Conservation (phyloP, 2,329 filamentous ascomycete genomes). For the Pseudocercospora fuligena region DNA sequence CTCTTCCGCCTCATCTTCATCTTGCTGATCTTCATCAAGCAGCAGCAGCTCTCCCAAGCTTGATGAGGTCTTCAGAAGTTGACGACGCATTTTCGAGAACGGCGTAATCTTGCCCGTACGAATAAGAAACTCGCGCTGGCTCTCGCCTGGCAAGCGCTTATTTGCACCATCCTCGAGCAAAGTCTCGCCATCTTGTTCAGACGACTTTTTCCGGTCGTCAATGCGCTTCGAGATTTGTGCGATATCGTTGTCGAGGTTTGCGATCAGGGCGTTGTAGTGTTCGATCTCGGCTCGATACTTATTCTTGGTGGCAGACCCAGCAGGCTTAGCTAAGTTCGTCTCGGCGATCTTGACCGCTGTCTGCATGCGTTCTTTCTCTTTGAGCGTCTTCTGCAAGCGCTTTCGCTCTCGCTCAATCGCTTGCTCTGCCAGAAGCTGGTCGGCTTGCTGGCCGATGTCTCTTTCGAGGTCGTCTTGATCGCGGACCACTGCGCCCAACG, state of each 20-base stretch:
- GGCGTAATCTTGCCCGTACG: conserved; percentile 97
- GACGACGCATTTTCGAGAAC: conserved; percentile 77
- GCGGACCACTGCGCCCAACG: conserved; percentile 58
- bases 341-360: conserved; percentile 66
- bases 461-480: conserved; percentile 90
- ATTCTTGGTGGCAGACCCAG: conserved; percentile 59
- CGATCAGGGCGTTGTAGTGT: conserved; percentile 68
- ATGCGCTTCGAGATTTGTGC: conserved; percentile 82
- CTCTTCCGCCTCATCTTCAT: conserved; percentile 56
- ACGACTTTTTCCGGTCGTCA: conserved; percentile 68
- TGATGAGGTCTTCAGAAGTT: conserved; percentile 66
- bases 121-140: conserved; percentile 85
- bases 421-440: conserved; percentile 64
- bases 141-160: conserved; percentile 75
- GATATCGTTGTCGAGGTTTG: conserved; percentile 71
- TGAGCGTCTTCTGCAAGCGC: conserved; percentile 62
- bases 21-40: conserved; percentile 74
- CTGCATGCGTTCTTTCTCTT: conserved; percentile 63
- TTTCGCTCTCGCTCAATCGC: conserved; percentile 68
- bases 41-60: conserved; percentile 78
- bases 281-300: conserved; percentile 69
- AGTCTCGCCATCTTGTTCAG: conserved; percentile 45
- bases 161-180: conserved; percentile 56
- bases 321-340: conserved; percentile 61
- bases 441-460: conserved; percentile 74